Evolutionary conservation across 108 stramenopile species (phyloP).

Genomic region (Stephanodiscus minutulus): DNA sequence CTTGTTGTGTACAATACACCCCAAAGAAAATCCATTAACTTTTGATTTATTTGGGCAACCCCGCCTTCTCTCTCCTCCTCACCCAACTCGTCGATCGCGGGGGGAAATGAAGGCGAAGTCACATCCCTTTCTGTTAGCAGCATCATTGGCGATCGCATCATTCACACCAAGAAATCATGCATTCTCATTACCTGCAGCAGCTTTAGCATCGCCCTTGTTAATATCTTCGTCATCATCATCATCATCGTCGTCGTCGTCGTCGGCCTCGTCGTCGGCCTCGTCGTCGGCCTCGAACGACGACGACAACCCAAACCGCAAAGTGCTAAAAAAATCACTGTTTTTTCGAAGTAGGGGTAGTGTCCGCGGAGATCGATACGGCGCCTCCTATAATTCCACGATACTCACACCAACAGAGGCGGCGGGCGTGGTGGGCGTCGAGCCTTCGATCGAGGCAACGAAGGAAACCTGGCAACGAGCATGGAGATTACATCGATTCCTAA

Average conservation of each 20-base stretch:
- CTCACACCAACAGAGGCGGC: conserved; percentile 43
- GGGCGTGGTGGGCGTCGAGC: conserved; percentile 38
- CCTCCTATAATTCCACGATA: conserved; percentile 36
- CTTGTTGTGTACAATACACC: too few relatives aligned
- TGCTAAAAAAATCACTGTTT: not conserved
- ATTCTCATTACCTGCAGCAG: not conserved
- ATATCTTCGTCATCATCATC: not conserved
- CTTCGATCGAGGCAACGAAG: conserved; percentile 42
- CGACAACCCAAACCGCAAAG: not conserved
- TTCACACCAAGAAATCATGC: not conserved
- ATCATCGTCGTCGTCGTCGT: not conserved
- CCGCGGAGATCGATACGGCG: not conserved
- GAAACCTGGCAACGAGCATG: conserved; percentile 62
- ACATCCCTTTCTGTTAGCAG: not conserved
- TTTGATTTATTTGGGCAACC: not conserved
- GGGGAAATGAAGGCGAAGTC: not conserved
- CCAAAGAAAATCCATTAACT: too few relatives aligned
- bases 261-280: not conserved
- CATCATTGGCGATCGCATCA: not conserved
- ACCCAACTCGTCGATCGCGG: not conserved
- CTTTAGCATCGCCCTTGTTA: not conserved
- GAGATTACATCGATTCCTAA: conserved; percentile 46
- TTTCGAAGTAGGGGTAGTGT: not conserved
- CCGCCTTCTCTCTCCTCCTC: not conserved
- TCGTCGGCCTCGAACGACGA: not conserved